Evolutionary conservation across 2,329 filamentous ascomycete genomes (phyloP).

Genomic region (Monilinia fructigena): DNA sequence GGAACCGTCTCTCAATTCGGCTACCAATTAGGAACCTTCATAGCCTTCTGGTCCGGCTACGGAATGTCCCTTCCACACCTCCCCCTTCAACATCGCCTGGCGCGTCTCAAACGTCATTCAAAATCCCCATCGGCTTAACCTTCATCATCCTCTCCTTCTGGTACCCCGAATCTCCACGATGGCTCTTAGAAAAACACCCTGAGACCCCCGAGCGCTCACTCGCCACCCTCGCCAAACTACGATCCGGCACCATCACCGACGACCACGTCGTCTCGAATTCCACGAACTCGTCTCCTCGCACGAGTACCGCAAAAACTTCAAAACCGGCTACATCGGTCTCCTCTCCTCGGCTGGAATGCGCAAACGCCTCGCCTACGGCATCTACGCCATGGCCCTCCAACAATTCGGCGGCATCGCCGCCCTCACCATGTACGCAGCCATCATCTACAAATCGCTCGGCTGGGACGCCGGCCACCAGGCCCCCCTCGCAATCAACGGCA

Average conservation of each 20-base stretch:
- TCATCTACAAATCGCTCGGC: conserved; percentile 69
- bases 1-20: conserved; percentile 45
- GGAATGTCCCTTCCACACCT: conserved; percentile 46
- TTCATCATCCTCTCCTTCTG: conserved; percentile 58
- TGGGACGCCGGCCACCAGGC: conserved; percentile 56
- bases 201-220: conserved; percentile 61
- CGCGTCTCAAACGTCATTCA: conserved; percentile 45
- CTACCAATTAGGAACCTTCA: conserved; percentile 46
- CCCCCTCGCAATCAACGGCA: conserved; percentile 70
- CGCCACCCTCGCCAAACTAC: conserved; percentile 55
- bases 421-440: conserved; percentile 68
- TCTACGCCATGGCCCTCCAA: conserved; percentile 67
- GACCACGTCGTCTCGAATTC: conserved; percentile 65
- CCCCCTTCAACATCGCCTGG: conserved; percentile 47
- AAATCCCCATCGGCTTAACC: conserved; percentile 46
- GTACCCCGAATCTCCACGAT: conserved; percentile 66
- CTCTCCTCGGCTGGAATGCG: conserved; percentile 69
- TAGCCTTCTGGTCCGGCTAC: conserved; percentile 47
- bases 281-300: conserved; percentile 69
- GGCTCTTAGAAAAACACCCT: conserved; percentile 59
- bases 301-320: conserved; percentile 62
- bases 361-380: conserved; percentile 63
- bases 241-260: conserved; percentile 63
- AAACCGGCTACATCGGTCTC: conserved; percentile 59
- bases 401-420: conserved; percentile 72